Conservation (phyloP, 306 rosid species). For the Malus orientalis region DNA sequence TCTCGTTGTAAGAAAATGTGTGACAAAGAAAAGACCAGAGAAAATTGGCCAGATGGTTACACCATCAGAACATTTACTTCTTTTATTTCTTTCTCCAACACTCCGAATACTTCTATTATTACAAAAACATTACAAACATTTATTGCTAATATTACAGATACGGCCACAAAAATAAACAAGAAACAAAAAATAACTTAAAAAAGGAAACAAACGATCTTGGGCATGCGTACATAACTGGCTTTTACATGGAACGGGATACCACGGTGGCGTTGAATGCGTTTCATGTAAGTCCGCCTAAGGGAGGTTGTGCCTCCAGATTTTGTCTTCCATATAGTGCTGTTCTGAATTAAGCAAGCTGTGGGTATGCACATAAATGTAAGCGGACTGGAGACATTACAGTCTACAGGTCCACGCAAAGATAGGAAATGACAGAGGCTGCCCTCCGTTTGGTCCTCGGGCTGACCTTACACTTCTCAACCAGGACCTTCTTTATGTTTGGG, state of each 20-base stretch:
- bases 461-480: slow-evolving; percentile 97
- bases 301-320: neutral
- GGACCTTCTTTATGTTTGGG: slow-evolving; percentile 69
- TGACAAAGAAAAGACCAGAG: too few species aligned
- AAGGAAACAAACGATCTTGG: too few species aligned
- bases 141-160: too few species aligned
- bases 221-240: neutral
- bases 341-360: neutral
- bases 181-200: too few species aligned
- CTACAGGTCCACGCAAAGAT: slow-evolving; percentile 65
- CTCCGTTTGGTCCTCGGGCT: slow-evolving; percentile 80
- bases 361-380: neutral
- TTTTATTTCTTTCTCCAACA: neutral
- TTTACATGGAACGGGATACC: neutral
- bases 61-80: neutral
- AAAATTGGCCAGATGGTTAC: neutral
- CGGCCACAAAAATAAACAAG: too few species aligned
- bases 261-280: too few species aligned
- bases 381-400: slow-evolving; percentile 14
- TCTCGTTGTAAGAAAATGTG: neutral
- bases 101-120: neutral
- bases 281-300: neutral
- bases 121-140: neutral
- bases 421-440: slow-evolving; percentile 71
- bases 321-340: neutral